Evolutionary conservation across 306 rosid species (phyloP), one percentile per base, ranked within the genome.

Genomic region (Erythrophleum fordii): DNA sequence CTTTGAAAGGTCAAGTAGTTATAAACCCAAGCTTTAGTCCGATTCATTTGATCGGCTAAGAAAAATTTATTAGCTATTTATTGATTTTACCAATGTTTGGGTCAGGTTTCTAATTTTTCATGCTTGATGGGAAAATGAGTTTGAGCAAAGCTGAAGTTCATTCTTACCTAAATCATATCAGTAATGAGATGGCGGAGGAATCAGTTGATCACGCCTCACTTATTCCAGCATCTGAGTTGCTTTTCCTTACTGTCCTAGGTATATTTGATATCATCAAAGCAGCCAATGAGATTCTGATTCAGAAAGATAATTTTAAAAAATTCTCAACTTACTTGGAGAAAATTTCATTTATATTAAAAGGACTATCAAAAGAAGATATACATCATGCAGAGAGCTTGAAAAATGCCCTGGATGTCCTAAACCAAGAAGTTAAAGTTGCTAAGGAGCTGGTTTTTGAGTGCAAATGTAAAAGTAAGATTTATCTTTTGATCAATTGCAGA

Each of bases 371-470:
- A 62, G 77, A 76, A 60, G 82, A 79, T 29, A 28, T 74, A 28
- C 60, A 79, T 66, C 37, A 46, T 18, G 69, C 76, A 11, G 83
- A 83, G 76, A 85, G 89, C 72, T 77, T 86, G 56, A 52, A 37
- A 44, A 83, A 81, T 48, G 83, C 88, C 67, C 11, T 85, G 72
- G 61, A 75, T 77, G 77, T 65, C 67, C 83, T 90, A 64, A 76
- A 83, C 75, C 83, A 80, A 67, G 89, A 88, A 86, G 72, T 86
- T 41, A 71, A 77, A 69, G 80, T 75, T 71, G 85, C 91, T 22
- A 88, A 77, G 81, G 80, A 80, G 53, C 81, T 88, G 71, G 82
- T 76, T 75, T 68, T 73, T 26, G 91, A 90, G 29, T 86, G 94
- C 84, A 64, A 78, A 73, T 71, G 77, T 23, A 88, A 84, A 79